Percentiles rank a stretch among this genome's conserved stretches.
Evolutionary conservation across 768 basidiomycete genomes (phyloP).

Genomic region (Boletellus emodensis): DNA sequence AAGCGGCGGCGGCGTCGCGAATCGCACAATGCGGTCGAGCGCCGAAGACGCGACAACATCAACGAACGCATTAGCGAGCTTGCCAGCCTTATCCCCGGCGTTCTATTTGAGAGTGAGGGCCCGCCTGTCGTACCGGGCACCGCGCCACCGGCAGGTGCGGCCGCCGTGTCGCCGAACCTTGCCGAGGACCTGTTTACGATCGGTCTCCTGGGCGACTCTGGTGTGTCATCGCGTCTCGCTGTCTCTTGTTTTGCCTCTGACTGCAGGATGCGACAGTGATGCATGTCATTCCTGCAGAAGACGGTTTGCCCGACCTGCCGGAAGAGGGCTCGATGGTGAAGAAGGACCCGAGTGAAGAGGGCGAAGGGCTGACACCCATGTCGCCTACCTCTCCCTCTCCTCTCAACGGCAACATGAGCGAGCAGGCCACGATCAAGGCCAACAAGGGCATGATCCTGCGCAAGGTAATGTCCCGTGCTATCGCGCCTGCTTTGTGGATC

Average conservation of each 20-base stretch:
- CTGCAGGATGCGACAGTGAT: conserved; percentile 6
- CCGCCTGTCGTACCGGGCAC: conserved; percentile 18
- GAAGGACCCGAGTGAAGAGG: conserved; percentile 29
- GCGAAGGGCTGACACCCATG: conserved; percentile 19
- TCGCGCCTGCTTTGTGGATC: not conserved
- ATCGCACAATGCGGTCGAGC: conserved; percentile 90
- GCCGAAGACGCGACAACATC: conserved; percentile 84
- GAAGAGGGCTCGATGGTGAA: conserved; percentile 26
- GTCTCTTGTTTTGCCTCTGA: not conserved
- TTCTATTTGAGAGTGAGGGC: conserved; percentile 61
- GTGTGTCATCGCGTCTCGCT: conserved; percentile 8
- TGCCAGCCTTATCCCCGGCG: conserved; percentile 84
- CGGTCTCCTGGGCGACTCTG: conserved; percentile 18
- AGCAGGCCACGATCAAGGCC: conserved; percentile 65
- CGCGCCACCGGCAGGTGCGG: conserved; percentile 5
- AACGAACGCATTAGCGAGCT: conserved; percentile 94
- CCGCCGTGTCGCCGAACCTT: conserved; percentile 1
- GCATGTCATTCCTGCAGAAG: conserved; percentile 24
- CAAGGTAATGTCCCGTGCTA: conserved; percentile 45
- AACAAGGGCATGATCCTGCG: conserved; percentile 93
- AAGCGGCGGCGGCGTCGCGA: conserved; percentile 79
- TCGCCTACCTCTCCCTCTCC: conserved; percentile 21
- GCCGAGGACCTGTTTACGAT: conserved; percentile 22
- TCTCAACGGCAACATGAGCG: conserved; percentile 17
- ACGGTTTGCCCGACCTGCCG: conserved; percentile 27